Evolutionary conservation across 2,329 filamentous ascomycete genomes (phyloP).

Genomic region (Diaporthe velutina): DNA sequence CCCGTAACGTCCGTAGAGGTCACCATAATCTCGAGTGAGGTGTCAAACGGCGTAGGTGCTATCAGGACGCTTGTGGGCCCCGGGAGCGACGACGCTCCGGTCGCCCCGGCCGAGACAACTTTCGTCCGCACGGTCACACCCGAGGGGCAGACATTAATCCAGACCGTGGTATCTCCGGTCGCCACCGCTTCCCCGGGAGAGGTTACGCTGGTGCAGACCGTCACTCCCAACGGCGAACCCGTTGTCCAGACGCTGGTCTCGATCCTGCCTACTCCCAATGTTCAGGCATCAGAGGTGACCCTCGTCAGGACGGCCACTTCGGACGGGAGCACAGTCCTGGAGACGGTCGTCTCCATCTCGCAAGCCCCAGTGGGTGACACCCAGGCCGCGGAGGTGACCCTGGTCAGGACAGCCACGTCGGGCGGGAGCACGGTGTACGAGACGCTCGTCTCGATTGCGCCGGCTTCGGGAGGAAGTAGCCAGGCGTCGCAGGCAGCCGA

Average conservation of each 20-base stretch:
- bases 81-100: background rate
- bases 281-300: conserved; percentile 11
- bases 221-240: background rate
- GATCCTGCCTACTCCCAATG: background rate
- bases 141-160: background rate
- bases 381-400: conserved; percentile 1
- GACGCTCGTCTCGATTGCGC: background rate
- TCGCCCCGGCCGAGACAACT: background rate
- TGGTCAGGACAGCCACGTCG: background rate
- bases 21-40: conserved; percentile 9
- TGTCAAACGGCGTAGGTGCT: background rate
- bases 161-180: conserved; percentile 16
- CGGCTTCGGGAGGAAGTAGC: background rate
- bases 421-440: conserved; percentile 5
- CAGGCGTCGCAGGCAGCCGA: background rate
- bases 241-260: conserved; percentile 3
- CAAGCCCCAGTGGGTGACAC: background rate
- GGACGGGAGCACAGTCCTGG: conserved; percentile 12
- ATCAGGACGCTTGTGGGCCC: conserved; percentile 12
- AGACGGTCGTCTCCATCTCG: conserved; percentile 16
- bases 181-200: background rate
- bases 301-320: conserved; percentile 12
- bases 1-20: conserved; percentile 14
- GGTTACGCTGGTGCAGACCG: conserved; percentile 18
- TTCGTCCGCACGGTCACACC: conserved; percentile 19